Percentiles rank a stretch among this genome's conserved stretches.
These are phyloP conservation scores for Agrocybe chaxingu DNA, from an alignment of 768 basidiomycete genomes.

Conservation along the genomic window DNA sequence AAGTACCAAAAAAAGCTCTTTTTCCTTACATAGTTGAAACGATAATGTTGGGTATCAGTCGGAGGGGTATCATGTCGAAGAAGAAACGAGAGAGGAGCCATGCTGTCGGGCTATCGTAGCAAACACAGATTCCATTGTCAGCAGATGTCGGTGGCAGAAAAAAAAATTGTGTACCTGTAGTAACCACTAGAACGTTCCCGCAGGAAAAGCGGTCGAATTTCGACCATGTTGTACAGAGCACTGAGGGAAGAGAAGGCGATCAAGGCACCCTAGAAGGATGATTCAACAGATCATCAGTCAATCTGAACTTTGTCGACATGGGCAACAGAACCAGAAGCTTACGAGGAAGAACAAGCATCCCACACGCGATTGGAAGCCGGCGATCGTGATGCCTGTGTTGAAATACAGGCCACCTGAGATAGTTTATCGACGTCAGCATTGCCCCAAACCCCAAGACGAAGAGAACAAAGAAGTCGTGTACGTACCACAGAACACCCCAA, in stretches of 20 bases:
- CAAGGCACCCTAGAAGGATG: conserved; percentile 63
- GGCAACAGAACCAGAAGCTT: conserved; percentile 13
- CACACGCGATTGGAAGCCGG: conserved; percentile 92
- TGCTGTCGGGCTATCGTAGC: conserved; percentile 62
- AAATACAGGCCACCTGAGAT: conserved; percentile 78
- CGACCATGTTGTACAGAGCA: conserved; percentile 85
- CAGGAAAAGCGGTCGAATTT: conserved; percentile 81
- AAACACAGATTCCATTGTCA: not conserved
- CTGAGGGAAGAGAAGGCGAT: conserved; percentile 91
- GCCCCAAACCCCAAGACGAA: not conserved
- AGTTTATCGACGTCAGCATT: not conserved
- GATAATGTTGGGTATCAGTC: conserved; percentile 85
- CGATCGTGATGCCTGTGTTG: conserved; percentile 74
- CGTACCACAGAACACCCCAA: conserved; percentile 86
- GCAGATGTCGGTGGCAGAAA: conserved; percentile 2
- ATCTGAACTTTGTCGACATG: not conserved
- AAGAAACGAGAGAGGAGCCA: conserved; percentile 89
- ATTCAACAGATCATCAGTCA: conserved; percentile 4
- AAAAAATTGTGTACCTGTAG: conserved; percentile 58
- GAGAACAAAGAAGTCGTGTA: not conserved
- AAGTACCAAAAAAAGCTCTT: too few species aligned
- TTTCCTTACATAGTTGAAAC: conserved; percentile 73
- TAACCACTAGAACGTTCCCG: conserved; percentile 84
- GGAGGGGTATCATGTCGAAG: conserved; percentile 87
- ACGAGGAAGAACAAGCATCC: conserved; percentile 94